Percentiles rank a stretch among this genome's conserved stretches.
Conservation (phyloP, 1,139 yeast genomes). For the Debaryomyces psychrophilus region DNA sequence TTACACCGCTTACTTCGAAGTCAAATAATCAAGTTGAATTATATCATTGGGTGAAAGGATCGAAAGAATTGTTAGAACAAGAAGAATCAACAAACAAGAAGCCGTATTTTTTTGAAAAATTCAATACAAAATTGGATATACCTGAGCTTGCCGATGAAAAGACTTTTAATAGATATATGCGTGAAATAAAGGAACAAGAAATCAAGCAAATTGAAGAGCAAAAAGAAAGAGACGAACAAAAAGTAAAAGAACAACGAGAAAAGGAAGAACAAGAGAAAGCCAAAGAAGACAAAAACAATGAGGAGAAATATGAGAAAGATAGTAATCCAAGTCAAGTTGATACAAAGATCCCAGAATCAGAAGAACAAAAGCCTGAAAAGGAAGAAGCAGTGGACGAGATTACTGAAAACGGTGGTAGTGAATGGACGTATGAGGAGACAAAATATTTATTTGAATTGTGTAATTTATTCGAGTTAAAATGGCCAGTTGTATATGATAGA, state of each 20-base stretch:
- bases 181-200: slow-evolving; percentile 39
- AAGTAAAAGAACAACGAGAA: slow-evolving; percentile 18
- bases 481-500: slow-evolving; percentile 85
- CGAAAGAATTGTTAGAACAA: slow-evolving; percentile 50
- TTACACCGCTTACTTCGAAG: slow-evolving; percentile 57
- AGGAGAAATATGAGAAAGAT: slow-evolving; percentile 1
- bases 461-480: slow-evolving; percentile 73
- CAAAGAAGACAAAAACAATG: background rate
- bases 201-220: slow-evolving; percentile 20
- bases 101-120: slow-evolving; percentile 76
- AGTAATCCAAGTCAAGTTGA: slow-evolving; percentile 6
- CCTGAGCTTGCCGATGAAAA: slow-evolving; percentile 69
- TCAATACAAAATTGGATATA: slow-evolving; percentile 66
- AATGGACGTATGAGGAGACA: slow-evolving; percentile 83
- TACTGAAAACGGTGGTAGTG: slow-evolving; percentile 4
- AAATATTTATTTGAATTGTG: slow-evolving; percentile 73
- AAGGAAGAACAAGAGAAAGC: slow-evolving; percentile 21
- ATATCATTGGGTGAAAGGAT: slow-evolving; percentile 88
- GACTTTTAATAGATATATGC: slow-evolving; percentile 59
- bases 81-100: slow-evolving; percentile 41
- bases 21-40: slow-evolving; percentile 47
- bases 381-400: slow-evolving; percentile 2
- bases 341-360: slow-evolving; percentile 6
- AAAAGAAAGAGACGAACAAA: slow-evolving; percentile 25
- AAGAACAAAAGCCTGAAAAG: slow-evolving; percentile 10